Evolutionary conservation across 148 eudicot genomes (phyloP).

Genomic region (Vaccinium corymbosum): DNA sequence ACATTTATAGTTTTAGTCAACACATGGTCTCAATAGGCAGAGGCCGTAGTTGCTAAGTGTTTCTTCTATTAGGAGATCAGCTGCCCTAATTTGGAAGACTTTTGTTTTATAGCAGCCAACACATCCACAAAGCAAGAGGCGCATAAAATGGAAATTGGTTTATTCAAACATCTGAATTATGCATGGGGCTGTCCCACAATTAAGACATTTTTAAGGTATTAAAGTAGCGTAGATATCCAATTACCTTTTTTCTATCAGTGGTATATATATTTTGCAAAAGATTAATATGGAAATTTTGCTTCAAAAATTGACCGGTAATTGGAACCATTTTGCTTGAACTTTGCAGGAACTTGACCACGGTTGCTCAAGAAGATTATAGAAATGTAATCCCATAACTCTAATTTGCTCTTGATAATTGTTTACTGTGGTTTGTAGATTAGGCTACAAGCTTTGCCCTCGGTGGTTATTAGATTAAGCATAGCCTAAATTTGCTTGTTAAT

Average conservation of each 20-base stretch:
- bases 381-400: constrained; percentile 26
- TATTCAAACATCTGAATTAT: constrained; percentile 55
- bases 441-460: no score
- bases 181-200: constrained; percentile 73
- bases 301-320: neutral
- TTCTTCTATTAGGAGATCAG: constrained; percentile 78
- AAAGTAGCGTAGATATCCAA: neutral
- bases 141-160: constrained; percentile 80
- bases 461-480: no score
- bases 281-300: neutral
- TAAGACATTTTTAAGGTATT: constrained; percentile 69
- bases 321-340: constrained; percentile 8
- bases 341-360: constrained; percentile 53
- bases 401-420: neutral
- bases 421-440: no score
- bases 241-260: neutral
- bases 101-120: constrained; percentile 75
- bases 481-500: no score
- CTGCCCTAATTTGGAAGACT: constrained; percentile 67
- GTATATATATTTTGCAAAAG: neutral
- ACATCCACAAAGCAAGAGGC: constrained; percentile 75
- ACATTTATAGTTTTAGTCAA: constrained; percentile 71
- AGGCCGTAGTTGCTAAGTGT: constrained; percentile 72
- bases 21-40: constrained; percentile 50
- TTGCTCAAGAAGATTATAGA: constrained; percentile 42